These are phyloP conservation scores for Chaetomium olivaceum DNA, from an alignment of 2,329 filamentous ascomycete species.

Conservation along the genomic window DNA sequence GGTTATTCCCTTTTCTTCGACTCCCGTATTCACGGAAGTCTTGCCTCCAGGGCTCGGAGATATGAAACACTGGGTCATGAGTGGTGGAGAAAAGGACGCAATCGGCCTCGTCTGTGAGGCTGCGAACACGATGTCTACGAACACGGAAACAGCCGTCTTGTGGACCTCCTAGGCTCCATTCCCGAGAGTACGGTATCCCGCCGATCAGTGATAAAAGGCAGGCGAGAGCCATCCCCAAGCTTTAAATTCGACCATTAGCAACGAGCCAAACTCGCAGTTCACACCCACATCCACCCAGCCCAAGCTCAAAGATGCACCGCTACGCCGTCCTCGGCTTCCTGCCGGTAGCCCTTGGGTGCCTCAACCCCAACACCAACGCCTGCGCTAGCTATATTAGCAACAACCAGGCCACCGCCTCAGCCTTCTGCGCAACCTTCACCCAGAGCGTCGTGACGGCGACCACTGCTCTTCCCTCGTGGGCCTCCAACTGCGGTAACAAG, in stretches of 20 bases:
- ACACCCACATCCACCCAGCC: background rate
- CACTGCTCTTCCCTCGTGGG: slow-evolving; percentile 14
- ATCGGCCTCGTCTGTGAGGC: background rate
- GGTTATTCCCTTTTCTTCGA: background rate
- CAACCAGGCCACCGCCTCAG: slow-evolving; percentile 16
- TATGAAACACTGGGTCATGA: slow-evolving; percentile 16
- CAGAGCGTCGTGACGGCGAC: slow-evolving; percentile 13
- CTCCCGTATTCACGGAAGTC: background rate
- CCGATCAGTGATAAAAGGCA: slow-evolving; percentile 1
- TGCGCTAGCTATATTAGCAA: slow-evolving; percentile 20
- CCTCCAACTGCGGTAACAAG: slow-evolving; percentile 21
- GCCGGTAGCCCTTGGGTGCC: slow-evolving; percentile 17
- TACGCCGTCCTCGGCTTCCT: slow-evolving; percentile 17
- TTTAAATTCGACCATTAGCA: background rate
- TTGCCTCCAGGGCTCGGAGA: background rate
- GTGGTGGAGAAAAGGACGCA: slow-evolving; percentile 20
- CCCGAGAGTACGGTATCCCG: background rate
- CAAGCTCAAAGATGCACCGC: slow-evolving; percentile 10
- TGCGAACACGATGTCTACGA: background rate
- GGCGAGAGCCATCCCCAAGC: background rate
- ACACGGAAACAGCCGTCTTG: background rate
- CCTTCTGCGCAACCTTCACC: slow-evolving; percentile 22
- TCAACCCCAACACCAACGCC: slow-evolving; percentile 12
- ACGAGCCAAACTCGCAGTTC: background rate
- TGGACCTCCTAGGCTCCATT: background rate